Evolutionary conservation across 192 early-diverging fungal genomes (phyloP).

Genomic region (Backusella circina): DNA sequence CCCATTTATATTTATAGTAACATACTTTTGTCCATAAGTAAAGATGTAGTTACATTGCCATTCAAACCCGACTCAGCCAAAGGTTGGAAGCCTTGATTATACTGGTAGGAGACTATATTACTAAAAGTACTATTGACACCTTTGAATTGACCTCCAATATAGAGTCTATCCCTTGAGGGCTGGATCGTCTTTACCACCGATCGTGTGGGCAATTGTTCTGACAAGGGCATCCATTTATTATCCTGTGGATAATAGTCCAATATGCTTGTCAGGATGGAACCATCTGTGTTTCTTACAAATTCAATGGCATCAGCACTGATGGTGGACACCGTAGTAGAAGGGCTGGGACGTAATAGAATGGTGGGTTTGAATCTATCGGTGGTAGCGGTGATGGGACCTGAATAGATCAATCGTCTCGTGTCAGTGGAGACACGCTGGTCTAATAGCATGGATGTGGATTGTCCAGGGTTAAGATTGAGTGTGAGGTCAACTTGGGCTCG

Average conservation of each 20-base stretch:
- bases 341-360: slow-evolving; percentile 8
- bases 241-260: slow-evolving; percentile 14
- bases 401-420: slow-evolving; percentile 13
- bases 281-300: slow-evolving; percentile 11
- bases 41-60: slow-evolving; percentile 24
- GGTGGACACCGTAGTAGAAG: not conserved
- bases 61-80: slow-evolving; percentile 11
- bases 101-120: slow-evolving; percentile 59
- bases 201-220: slow-evolving; percentile 40
- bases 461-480: not conserved
- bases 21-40: not conserved
- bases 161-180: slow-evolving; percentile 26
- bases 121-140: slow-evolving; percentile 29
- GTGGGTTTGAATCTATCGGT: slow-evolving; percentile 13
- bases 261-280: slow-evolving; percentile 10
- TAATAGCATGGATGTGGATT: not conserved
- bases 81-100: not conserved
- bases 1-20: not conserved
- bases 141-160: slow-evolving; percentile 60
- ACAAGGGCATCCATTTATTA: slow-evolving; percentile 12
- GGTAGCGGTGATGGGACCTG: slow-evolving; percentile 19
- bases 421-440: slow-evolving; percentile 12
- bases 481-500: slow-evolving; percentile 18
- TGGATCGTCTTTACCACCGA: slow-evolving; percentile 49
- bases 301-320: slow-evolving; percentile 25